Conservation (phyloP, 2,329 filamentous ascomycete species). For the Teratosphaeria epicoccoides region DNA sequence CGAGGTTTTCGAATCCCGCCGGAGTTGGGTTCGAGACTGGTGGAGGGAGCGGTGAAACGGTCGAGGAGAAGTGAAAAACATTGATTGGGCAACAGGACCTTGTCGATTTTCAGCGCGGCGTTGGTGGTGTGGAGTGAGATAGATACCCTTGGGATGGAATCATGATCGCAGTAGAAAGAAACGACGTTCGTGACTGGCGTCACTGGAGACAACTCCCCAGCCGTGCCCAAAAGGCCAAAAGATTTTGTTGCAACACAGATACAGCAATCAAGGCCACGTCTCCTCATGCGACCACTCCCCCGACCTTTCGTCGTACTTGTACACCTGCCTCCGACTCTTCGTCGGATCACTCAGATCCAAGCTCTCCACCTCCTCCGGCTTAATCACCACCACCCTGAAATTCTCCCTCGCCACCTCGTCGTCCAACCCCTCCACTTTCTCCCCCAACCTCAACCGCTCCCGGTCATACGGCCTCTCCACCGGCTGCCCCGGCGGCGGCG, state of each 20-base stretch:
- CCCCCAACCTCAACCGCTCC: constrained; percentile 39
- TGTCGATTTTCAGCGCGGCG: not conserved
- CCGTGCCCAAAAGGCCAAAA: too few relatives aligned
- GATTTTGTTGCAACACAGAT: too few relatives aligned
- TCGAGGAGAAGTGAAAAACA: not conserved
- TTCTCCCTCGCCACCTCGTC: constrained; percentile 62
- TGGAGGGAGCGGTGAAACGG: not conserved
- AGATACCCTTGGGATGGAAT: not conserved
- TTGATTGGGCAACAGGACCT: too few relatives aligned
- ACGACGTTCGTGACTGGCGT: too few relatives aligned
- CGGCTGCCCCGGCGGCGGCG: constrained; percentile 40
- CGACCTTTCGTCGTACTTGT: constrained; percentile 46
- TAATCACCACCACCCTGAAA: constrained; percentile 80
- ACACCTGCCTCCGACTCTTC: constrained; percentile 54
- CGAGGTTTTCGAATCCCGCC: not conserved
- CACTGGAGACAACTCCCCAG: too few relatives aligned
- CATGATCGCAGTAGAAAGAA: not conserved
- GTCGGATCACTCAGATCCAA: constrained; percentile 60
- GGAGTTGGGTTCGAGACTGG: not conserved
- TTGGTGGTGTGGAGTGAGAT: not conserved
- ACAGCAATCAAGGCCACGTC: constrained; percentile 49
- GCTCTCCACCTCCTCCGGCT: constrained; percentile 65
- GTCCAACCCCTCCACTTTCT: constrained; percentile 59
- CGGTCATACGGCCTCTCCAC: constrained; percentile 36
- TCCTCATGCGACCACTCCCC: constrained; percentile 57